Evolutionary conservation across 805 yeast species (phyloP), one percentile per base, ranked within the genome.

Genomic region (Millerozyma miso): DNA sequence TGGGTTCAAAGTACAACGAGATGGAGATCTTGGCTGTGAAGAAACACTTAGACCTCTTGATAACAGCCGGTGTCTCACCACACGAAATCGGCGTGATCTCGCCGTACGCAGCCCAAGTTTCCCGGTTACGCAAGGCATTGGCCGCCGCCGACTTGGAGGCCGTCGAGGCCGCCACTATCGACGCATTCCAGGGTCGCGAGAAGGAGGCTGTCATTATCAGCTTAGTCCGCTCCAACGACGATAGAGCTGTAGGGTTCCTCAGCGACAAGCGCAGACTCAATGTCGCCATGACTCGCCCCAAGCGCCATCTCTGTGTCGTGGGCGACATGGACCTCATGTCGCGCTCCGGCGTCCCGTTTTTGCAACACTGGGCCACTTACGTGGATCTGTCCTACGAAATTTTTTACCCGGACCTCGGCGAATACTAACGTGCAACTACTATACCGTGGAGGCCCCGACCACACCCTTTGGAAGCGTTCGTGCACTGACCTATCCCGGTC

Each of bases 151-250:
- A 58, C 3, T 40, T 48, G 15, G 66, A 64, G 38, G 51, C 41
- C 13, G 66, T 91, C 4, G 98, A 91, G 56, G 77, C 90, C 0
- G 80, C 95, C 3, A 88, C 97, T 0, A 91, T 91, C 3, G 99
- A 91, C 65, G 97, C 97, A 1, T 93, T 91, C 55, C 99, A 91
- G 67, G 99, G 99, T 1, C 71, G 97, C 47, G 99, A 91, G 57
- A 93, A 91, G 60, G 95, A 90, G 53, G 83, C 81, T 0, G 88
- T 91, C 4, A 73, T 91, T 1, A 65, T 93, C 10, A 76, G 93
- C 1, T 61, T 91, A 41, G 97, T 91, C 2, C 71, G 99, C 49
- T 83, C 93, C 33, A 91, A 91, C 59, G 82, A 76, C 16, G 53
- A 64, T 2, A 60, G 73, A 29, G 86, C 83, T 40, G 83, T 90